Evolutionary conservation across 176 grass and related monocot species (phyloP), one percentile per base, ranked within the genome.

Genomic region (Oryza rufipogon): DNA sequence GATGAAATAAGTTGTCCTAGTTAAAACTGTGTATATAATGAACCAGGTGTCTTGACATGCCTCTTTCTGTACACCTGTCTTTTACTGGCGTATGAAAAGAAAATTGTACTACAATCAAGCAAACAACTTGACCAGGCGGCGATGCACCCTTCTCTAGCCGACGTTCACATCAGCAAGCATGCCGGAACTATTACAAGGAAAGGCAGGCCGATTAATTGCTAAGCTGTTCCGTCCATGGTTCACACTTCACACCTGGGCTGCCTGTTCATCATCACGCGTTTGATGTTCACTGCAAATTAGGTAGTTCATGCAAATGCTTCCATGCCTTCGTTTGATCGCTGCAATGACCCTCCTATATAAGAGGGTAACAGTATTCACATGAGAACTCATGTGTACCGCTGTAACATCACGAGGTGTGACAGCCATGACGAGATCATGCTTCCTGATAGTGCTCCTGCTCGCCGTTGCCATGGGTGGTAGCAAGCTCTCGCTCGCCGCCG

Each of bases 371-470:
- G n/a, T 83, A 5, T 64, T 71, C 44, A 32, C 85, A 12, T 76
- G 85, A 36, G 85, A 36, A 46, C 42, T 78, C 56, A 65, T 72
- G 72, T 86, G 72, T 52, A 33, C 41, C 15, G 74, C 45, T 74
- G 75, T 66, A 20, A 26, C 81, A 67, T 74, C 58, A 39, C 42
- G 17, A 34, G n/a, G 65, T 41, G 36, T 19, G 7, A 26, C 44
- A 30, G 52, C 64, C 54, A 96, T 96, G 94, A 93, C 85, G 84
- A 70, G 52, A 45, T 79, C 81, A 71, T 77, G 68, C 66, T 72
- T 91, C 64, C 78, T 83, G 74, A 17, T 96, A 15, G 51, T 88
- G 73, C 75, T 96, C 17, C 68, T 91, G 64, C 84, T 96, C 56
- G 74, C 89, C 70, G 80, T 81, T 6, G 81, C 73, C 73, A 78